phyloP scores from a whole-genome alignment of 1,139 yeast species.

The Diutina neorugosa region DNA sequence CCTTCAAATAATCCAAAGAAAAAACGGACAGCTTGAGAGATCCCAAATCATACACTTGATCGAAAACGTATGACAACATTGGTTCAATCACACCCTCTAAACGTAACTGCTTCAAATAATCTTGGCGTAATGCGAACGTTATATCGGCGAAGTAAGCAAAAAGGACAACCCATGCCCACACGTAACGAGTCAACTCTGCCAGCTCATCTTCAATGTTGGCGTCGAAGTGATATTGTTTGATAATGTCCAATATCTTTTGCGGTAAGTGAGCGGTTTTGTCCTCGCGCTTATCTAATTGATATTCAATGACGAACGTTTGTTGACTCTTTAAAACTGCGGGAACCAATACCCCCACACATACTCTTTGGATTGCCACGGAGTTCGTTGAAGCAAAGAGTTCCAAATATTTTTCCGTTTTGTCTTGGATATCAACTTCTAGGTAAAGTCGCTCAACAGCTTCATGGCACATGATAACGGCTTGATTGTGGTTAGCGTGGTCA shows the following conservation, averaged over 20 bases:
- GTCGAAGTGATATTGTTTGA: constrained; percentile 4
- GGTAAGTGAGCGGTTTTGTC: constrained; percentile 24
- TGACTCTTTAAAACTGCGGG: constrained; percentile 27
- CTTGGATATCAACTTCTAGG: background rate
- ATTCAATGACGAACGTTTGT: constrained; percentile 50
- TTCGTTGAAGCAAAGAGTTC: constrained; percentile 13
- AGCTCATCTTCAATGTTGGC: constrained; percentile 14
- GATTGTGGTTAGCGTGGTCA: constrained; percentile 13
- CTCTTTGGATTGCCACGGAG: constrained; percentile 21
- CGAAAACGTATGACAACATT: constrained; percentile 39
- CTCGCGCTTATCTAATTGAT: constrained; percentile 32
- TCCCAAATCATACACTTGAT: constrained; percentile 26
- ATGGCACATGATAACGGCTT: constrained; percentile 22
- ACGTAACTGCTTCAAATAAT: constrained; percentile 47
- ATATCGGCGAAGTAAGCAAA: constrained; percentile 55
- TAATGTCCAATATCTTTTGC: constrained; percentile 14
- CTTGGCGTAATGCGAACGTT: constrained; percentile 50
- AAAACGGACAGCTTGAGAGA: constrained; percentile 10
- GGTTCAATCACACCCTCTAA: constrained; percentile 31
- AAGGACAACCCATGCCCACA: constrained; percentile 64
- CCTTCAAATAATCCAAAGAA: background rate
- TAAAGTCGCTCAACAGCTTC: constrained; percentile 14
- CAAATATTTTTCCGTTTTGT: background rate
- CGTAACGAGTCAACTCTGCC: constrained; percentile 27
- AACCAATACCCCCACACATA: constrained; percentile 24